A percentile compares a stretch with the other conserved stretches of the same genome.
phyloP scores from a whole-genome alignment of 768 basidiomycete genomes.

The Mycena olivaceomarginata region DNA sequence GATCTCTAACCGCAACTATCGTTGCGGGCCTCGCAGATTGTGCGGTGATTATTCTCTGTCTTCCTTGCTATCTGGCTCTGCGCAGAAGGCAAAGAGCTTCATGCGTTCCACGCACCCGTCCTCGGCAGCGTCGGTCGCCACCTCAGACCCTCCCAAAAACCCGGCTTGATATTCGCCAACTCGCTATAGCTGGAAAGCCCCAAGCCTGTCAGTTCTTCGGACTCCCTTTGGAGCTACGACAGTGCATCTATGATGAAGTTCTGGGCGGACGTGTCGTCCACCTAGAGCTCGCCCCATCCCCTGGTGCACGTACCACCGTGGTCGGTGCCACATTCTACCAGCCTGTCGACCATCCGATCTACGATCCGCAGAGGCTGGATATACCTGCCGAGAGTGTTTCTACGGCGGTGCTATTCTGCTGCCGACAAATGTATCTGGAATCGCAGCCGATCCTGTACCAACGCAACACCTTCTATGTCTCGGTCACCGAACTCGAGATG shows the following conservation, averaged over 20 bases:
- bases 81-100: neutral
- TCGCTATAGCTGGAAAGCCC: conserved; percentile 3
- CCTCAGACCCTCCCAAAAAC: neutral
- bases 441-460: conserved; percentile 12
- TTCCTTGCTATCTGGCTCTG: neutral
- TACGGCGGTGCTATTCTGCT: neutral
- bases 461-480: conserved; percentile 21
- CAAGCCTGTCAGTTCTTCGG: neutral
- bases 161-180: conserved; percentile 6
- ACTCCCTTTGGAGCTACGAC: conserved; percentile 30
- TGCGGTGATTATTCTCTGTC: neutral
- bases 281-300: neutral
- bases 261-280: conserved; percentile 25
- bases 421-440: conserved; percentile 19
- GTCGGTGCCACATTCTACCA: neutral
- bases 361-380: neutral
- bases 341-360: neutral
- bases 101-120: neutral
- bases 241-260: conserved; percentile 23
- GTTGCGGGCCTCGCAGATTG: neutral
- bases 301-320: neutral
- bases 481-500: neutral
- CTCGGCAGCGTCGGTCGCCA: neutral
- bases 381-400: neutral
- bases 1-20: neutral